Base-by-base conservation (phyloP, 2,329 filamentous ascomycete genomes). In the Monilinia laxa region DNA sequence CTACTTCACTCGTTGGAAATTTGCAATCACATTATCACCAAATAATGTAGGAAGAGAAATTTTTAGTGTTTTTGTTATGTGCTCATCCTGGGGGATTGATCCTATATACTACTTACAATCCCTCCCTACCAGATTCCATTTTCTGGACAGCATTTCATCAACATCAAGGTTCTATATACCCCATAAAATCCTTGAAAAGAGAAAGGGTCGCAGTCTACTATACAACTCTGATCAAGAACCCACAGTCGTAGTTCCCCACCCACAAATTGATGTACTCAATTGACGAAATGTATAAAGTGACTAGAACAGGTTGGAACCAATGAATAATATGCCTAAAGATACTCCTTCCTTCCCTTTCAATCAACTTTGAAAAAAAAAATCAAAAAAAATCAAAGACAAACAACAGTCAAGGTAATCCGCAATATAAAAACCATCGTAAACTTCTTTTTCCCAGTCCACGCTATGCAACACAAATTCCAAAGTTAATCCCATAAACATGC, bases 141-240 rank as follows among this genome's bases (percentile, higher is more conserved):
- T 38, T 20, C 42, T n/a, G 38, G 35, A 51, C 58, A 28, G 18
- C 45, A 60, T 12, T 51, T 3, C 28, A 38, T 38, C 28, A 51
- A 51, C 35, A 51, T 60, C 42, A 60, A 60, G 58, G 42, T 60
- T 60, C 58, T 60, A 38, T 25, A 60, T 60, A 45, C 58, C 58
- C 45, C 28, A 60, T 60, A 25, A 20, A n/a, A 31, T 35, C 10
- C 49, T 51, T 51, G 45, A 60, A 38, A 25, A 60, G 58, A 51
- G 58, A 60, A 60, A 45, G 58, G 58, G 45, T 60, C 58, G 35
- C 58, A 51, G 58, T 28, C 58, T 45, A 60, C 25, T 20, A 49
- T 38, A 60, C 58, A 38, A 60, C 58, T 40, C 58, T 60, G n/a
- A 51, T 60, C 45, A 38, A 60, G 35, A 51, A 18, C 14, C n/a